phyloP scores from a whole-genome alignment of 805 yeast genomes.

The Torulaspora quercuum region DNA sequence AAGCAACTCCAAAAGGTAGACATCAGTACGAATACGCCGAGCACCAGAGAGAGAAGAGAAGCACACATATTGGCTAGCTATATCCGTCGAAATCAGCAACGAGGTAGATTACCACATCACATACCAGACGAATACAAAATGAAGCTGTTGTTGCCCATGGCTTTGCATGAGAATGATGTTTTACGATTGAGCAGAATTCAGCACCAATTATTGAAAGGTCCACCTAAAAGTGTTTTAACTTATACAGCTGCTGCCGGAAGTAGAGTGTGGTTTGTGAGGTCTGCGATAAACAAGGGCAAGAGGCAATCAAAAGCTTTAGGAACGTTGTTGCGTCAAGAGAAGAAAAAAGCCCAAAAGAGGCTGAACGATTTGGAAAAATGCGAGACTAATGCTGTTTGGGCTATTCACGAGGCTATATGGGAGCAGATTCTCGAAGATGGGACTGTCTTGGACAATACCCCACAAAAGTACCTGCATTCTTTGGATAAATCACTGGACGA shows the following conservation, averaged over 20 bases:
- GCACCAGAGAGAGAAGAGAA: constrained; percentile 14
- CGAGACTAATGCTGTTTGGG: constrained; percentile 24
- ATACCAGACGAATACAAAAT: constrained; percentile 19
- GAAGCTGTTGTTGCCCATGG: constrained; percentile 28
- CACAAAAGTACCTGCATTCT: constrained; percentile 11
- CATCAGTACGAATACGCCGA: constrained; percentile 3
- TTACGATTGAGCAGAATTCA: constrained; percentile 20
- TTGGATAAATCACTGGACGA: constrained; percentile 2
- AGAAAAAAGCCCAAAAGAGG: constrained; percentile 21
- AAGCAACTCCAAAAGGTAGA: constrained; percentile 1
- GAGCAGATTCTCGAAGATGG: constrained; percentile 24
- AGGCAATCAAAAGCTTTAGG: constrained; percentile 29
- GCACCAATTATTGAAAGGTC: constrained; percentile 25
- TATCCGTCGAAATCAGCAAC: constrained; percentile 16
- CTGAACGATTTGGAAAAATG: constrained; percentile 21
- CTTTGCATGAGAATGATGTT: constrained; percentile 26
- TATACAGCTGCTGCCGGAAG: constrained; percentile 28
- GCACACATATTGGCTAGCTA: constrained; percentile 20
- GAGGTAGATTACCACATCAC: constrained; percentile 16
- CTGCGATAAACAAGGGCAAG: constrained; percentile 29
- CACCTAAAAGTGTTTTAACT: constrained; percentile 24
- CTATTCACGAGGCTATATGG: constrained; percentile 34
- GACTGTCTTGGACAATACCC: constrained; percentile 5
- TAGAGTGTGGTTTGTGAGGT: constrained; percentile 33
- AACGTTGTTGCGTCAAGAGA: constrained; percentile 23